phyloP scores from a whole-genome alignment of 768 basidiomycete species.

The Pleurotus platypus region DNA sequence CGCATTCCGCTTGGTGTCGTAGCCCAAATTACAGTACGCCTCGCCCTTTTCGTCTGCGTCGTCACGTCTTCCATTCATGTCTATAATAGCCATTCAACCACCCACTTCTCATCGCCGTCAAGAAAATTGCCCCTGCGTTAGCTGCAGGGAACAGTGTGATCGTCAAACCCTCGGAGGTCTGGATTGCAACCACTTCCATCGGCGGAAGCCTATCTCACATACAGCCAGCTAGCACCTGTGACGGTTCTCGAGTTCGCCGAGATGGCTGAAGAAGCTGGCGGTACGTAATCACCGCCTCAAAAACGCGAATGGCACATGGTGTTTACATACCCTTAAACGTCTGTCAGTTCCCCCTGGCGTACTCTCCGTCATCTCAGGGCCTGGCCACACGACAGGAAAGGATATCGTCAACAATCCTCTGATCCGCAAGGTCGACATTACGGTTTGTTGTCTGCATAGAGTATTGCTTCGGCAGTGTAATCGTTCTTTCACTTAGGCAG shows the following conservation, averaged over 20 bases:
- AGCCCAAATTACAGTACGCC: slow-evolving; percentile 75
- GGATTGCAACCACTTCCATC: not conserved
- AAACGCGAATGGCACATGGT: not conserved
- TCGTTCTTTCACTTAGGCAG: slow-evolving; percentile 45
- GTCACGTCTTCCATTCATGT: not conserved
- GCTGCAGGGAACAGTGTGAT: slow-evolving; percentile 84
- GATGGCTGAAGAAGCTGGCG: slow-evolving; percentile 61
- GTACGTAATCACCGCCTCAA: slow-evolving; percentile 32
- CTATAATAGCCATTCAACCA: slow-evolving; percentile 76
- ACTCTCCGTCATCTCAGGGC: slow-evolving; percentile 72
- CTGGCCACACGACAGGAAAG: slow-evolving; percentile 60
- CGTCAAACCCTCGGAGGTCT: slow-evolving; percentile 78
- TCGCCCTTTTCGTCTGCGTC: not conserved
- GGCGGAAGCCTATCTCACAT: not conserved
- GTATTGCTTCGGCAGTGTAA: not conserved
- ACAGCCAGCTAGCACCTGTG: slow-evolving; percentile 64
- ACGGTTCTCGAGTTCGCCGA: slow-evolving; percentile 75
- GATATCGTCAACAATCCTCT: slow-evolving; percentile 61
- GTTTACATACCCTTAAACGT: not conserved
- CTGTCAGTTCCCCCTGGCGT: slow-evolving; percentile 71
- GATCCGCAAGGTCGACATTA: slow-evolving; percentile 81
- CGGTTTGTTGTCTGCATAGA: slow-evolving; percentile 42
- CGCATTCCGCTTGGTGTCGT: slow-evolving; percentile 86
- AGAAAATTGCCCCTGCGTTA: slow-evolving; percentile 84
- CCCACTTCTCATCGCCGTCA: slow-evolving; percentile 82